Base-by-base conservation (phyloP, 202 grass and related monocot species). In the Zizania palustris region DNA sequence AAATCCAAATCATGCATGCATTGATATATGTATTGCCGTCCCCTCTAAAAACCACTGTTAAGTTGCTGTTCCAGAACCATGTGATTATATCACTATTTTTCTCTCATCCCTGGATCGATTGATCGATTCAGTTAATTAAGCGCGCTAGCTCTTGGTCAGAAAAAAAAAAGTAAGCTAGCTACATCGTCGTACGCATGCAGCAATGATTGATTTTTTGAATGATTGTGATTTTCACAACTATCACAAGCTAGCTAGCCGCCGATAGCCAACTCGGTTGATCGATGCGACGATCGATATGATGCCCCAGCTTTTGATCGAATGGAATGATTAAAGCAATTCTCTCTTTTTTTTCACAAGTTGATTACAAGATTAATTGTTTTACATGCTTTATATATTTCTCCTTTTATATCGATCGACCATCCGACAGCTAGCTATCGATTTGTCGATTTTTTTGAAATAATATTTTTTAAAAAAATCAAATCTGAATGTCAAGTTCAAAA, bases 241-340 rank as follows among this genome's bases (percentile, higher is more conserved):
- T 78, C 28, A 28, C 28, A 28, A 28, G 28, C 28, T 53, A 59
- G 67, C 51, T 37, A 81, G 40, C 51, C 65, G 42, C 58, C 72
- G 41, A 50, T 35, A 56, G 44, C 62, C 62, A 69, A 62, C 71
- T 76, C 16, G 0, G 19, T 55, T 6, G 16, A 19, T 50, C 14
- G 49, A n/a, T 55, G 28, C 28, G 28, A 28, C 51, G 3, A n/a
- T n/a, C n/a, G n/a, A n/a, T n/a, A n/a, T n/a, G n/a, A 70, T 45
- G 60, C 9, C 41, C 45, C 78, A 50, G 35, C 78, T 65, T 85
- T 55, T 76, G 12, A 18, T 45, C 64, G 34, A 49, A 20, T 20
- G 11, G 19, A 77, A 77, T 82, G 78, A 82, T 77, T 82, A 82
- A 82, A 82, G 78, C 10, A 50, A 28, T 5, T 36, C 22, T 63